Conservation (phyloP, 192 early-diverging fungal genomes). For the Allomyces macrogynus region DNA sequence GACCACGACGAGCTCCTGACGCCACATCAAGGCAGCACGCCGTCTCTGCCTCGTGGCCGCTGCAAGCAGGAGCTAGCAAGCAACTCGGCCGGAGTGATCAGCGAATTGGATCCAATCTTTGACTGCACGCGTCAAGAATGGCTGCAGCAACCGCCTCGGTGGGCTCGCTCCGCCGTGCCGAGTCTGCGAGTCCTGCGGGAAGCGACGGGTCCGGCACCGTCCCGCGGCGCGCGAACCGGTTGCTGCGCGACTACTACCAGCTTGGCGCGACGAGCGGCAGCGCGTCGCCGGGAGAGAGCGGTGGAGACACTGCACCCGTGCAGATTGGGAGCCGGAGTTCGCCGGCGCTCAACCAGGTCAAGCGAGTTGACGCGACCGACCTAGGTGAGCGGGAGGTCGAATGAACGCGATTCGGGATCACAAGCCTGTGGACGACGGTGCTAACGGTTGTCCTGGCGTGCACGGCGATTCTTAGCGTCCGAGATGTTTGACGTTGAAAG, state of each 20-base stretch:
- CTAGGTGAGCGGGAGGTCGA: constrained; percentile 27
- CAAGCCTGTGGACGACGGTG: not conserved
- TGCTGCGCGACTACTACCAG: not conserved
- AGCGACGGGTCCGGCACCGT: no score
- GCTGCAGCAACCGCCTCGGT: no score
- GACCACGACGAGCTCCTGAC: no score
- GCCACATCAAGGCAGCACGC: no score
- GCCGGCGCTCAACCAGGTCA: constrained; percentile 8
- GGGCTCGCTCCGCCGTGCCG: no score
- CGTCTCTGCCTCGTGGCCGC: no score
- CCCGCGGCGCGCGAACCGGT: constrained; percentile 1
- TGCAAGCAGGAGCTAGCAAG: no score
- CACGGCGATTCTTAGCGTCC: constrained; percentile 22
- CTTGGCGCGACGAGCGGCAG: constrained; percentile 15
- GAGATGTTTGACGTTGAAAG: constrained; percentile 49
- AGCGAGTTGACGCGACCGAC: constrained; percentile 36
- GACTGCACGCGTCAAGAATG: no score
- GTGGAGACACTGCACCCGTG: constrained; percentile 4
- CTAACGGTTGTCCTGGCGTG: not conserved
- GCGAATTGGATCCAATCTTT: no score
- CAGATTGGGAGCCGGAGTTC: constrained; percentile 5
- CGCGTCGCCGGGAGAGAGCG: constrained; percentile 2
- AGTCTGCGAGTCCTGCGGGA: no score
- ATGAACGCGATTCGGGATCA: not conserved
- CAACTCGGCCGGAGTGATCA: no score